phyloP scores from a whole-genome alignment of 73 alveolate species.

The Symbiodinium natans region DNA sequence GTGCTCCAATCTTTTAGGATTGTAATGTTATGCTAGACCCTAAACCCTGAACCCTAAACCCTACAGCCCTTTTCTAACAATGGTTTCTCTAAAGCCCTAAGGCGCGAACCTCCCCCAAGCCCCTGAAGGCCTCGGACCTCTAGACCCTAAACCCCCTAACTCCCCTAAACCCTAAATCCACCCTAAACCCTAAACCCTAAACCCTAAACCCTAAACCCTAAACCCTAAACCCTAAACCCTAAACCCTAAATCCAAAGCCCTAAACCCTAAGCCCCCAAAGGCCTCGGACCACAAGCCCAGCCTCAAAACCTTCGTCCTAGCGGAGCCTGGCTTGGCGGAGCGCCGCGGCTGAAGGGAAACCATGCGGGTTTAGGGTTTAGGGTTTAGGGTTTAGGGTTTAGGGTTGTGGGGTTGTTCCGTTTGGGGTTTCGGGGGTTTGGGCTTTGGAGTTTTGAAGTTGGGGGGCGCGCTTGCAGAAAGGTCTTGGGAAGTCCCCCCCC shows the following conservation, averaged over 20 bases:
- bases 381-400: not conserved
- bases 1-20: too few species aligned
- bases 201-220: not conserved
- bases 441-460: too few species aligned
- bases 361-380: not conserved
- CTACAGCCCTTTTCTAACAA: too few species aligned
- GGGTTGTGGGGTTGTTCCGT: not conserved
- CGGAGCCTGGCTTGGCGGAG: not conserved
- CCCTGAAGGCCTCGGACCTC: too few species aligned
- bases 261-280: not conserved
- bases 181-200: not conserved
- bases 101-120: too few species aligned
- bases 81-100: too few species aligned
- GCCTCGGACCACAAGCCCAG: not conserved
- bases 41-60: too few species aligned
- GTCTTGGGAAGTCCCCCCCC: too few species aligned
- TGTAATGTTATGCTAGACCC: too few species aligned
- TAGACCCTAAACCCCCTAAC: too few species aligned
- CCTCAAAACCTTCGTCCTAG: not conserved
- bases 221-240: not conserved
- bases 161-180: not conserved
- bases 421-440: not conserved
- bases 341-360: not conserved
- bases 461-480: too few species aligned
- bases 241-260: too few species aligned